These are phyloP conservation scores for Kodamaea leandrae DNA, from an alignment of 805 yeast species.

Conservation along the genomic window DNA sequence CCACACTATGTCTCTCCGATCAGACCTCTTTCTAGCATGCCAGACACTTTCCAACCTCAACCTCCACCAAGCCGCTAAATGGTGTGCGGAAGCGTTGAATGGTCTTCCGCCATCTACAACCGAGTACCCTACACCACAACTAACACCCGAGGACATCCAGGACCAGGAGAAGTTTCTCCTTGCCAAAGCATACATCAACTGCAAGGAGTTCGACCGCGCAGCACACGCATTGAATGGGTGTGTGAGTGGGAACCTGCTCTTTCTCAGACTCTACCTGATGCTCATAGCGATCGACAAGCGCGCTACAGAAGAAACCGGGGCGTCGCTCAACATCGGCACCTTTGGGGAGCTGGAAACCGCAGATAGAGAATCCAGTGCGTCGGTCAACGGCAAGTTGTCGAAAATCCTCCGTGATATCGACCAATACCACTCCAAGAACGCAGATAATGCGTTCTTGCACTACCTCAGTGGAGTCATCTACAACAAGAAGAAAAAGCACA, in stretches of 20 bases:
- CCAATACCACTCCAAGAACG: slow-evolving; percentile 18
- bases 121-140: slow-evolving; percentile 12
- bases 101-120: slow-evolving; percentile 44
- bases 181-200: slow-evolving; percentile 73
- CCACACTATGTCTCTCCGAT: slow-evolving; percentile 11
- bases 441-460: slow-evolving; percentile 55
- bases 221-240: slow-evolving; percentile 55
- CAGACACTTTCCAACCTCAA: slow-evolving; percentile 52
- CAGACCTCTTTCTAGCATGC: slow-evolving; percentile 29
- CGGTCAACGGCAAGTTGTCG: slow-evolving; percentile 30
- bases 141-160: slow-evolving; percentile 30
- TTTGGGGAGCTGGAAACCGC: slow-evolving; percentile 3
- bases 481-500: slow-evolving; percentile 58
- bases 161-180: slow-evolving; percentile 49
- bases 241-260: slow-evolving; percentile 49
- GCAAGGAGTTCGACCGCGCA: slow-evolving; percentile 83
- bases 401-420: slow-evolving; percentile 43
- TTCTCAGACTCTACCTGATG: slow-evolving; percentile 65
- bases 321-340: slow-evolving; percentile 47
- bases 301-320: slow-evolving; percentile 68
- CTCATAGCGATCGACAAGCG: slow-evolving; percentile 77
- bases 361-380: slow-evolving; percentile 14
- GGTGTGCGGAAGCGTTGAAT: slow-evolving; percentile 77
- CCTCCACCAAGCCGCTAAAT: slow-evolving; percentile 70
- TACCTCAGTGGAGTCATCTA: slow-evolving; percentile 72